These are phyloP conservation scores for Echinosophora koreensis DNA, from an alignment of 306 rosid species.

Conservation along the genomic window DNA sequence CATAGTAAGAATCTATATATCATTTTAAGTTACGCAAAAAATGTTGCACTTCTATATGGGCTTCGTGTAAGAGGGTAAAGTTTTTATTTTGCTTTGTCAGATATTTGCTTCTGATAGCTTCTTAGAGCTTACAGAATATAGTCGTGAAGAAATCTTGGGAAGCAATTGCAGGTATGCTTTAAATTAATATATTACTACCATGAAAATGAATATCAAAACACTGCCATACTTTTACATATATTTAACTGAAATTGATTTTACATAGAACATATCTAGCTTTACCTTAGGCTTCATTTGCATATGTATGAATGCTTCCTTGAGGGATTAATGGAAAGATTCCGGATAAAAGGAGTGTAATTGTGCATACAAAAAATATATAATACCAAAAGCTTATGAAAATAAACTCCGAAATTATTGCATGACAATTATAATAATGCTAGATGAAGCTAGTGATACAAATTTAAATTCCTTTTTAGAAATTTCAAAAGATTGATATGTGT, in stretches of 20 bases:
- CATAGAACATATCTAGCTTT: too few species aligned
- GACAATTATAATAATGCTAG: neutral
- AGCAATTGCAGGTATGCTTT: conserved; percentile 87
- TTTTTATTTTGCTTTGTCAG: conserved; percentile 54
- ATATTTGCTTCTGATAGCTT: conserved; percentile 98
- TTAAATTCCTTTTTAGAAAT: neutral
- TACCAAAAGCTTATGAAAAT: neutral
- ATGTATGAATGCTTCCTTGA: too few species aligned
- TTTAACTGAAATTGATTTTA: neutral
- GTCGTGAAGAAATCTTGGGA: conserved; percentile 97
- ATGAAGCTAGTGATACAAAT: conserved; percentile 1
- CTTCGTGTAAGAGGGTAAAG: neutral
- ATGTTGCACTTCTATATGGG: neutral
- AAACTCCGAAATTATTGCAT: neutral
- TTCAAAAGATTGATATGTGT: neutral
- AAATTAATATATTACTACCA: neutral
- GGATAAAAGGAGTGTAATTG: too few species aligned
- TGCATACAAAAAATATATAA: too few species aligned
- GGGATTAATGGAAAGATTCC: too few species aligned
- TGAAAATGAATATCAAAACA: neutral
- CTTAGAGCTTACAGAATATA: conserved; percentile 93
- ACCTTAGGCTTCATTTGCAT: too few species aligned
- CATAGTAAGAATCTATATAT: conserved; percentile 59
- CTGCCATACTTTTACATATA: neutral
- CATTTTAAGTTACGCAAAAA: conserved; percentile 1